phyloP scores from a whole-genome alignment of 208 protist species.

The Willaertia magna region DNA sequence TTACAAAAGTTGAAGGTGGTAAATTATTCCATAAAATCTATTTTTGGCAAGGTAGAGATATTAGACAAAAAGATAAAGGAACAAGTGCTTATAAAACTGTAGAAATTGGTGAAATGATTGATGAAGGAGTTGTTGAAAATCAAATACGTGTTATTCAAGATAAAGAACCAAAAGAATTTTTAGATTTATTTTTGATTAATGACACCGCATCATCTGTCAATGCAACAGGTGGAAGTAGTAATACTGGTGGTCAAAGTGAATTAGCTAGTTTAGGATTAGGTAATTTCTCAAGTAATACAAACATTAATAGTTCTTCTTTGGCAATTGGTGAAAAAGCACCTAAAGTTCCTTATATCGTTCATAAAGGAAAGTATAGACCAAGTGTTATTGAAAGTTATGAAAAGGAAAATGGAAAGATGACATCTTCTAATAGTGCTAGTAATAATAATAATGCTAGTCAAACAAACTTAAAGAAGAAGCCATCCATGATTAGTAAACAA shows the following conservation, averaged over 20 bases:
- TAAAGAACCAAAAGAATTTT: neutral
- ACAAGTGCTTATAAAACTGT: neutral
- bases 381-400: neutral
- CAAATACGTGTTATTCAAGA: neutral
- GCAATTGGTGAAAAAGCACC: too few species aligned
- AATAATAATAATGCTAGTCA: neutral
- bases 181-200: neutral
- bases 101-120: neutral
- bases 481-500: too few species aligned
- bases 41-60: constrained; percentile 12
- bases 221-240: too few species aligned
- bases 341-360: neutral
- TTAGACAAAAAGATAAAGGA: neutral
- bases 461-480: too few species aligned
- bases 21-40: neutral
- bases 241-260: too few species aligned
- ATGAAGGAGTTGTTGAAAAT: neutral
- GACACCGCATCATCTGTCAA: neutral
- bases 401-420: neutral
- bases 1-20: neutral
- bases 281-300: too few species aligned
- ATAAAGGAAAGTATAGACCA: neutral
- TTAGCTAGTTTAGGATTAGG: too few species aligned
- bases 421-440: neutral
- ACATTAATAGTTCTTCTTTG: too few species aligned